Evolutionary conservation across 306 rosid genomes (phyloP), one percentile per base, ranked within the genome.

Genomic region (Prinsepia uniflora): DNA sequence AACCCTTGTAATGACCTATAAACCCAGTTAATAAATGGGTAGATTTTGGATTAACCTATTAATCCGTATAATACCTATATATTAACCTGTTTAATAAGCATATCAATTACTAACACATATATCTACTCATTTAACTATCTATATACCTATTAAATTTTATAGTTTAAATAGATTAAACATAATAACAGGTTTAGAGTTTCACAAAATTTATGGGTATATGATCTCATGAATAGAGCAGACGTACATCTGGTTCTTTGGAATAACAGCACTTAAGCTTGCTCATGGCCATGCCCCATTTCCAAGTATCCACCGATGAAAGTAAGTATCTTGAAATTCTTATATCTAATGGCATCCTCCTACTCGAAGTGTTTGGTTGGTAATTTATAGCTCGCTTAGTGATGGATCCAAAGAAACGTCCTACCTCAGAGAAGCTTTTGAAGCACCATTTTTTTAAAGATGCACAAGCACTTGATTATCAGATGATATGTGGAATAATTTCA

Each of bases 241-340:
- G n/a, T n/a, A 93, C 80, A 88, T 90, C 67, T 93, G 98, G 98
- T 93, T 97, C 70, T 84, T 93, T 80, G 98, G 98, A 75, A 93
- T 93, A 86, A 93, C 98, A 56, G 98, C 98, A 58, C 98, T 93
- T 60, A 97, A 93, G 80, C 98, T 93, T 79, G 98, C 98, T 67
- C 98, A 93, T 78, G 98, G 98, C 39, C 98, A 93, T 79, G 97
- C 98, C 71, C 98, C 98, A 45, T 90, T 90, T 93, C 98, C 63
- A 93, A 90, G 83, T 88, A 93, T 81, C 98, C 98, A 41, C 97
- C 98, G 0, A 90, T 88, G 97, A 93, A 93, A 82, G 98, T 93
- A 93, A 86, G 70, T 75, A 75, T 72, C 75, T 70, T 63, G 45
- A 74, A 74, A 58, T 81, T 45, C 40, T 63, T 14, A 46, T 76